Evolutionary conservation across 306 rosid genomes (phyloP).

Genomic region (Trifolium pratense): DNA sequence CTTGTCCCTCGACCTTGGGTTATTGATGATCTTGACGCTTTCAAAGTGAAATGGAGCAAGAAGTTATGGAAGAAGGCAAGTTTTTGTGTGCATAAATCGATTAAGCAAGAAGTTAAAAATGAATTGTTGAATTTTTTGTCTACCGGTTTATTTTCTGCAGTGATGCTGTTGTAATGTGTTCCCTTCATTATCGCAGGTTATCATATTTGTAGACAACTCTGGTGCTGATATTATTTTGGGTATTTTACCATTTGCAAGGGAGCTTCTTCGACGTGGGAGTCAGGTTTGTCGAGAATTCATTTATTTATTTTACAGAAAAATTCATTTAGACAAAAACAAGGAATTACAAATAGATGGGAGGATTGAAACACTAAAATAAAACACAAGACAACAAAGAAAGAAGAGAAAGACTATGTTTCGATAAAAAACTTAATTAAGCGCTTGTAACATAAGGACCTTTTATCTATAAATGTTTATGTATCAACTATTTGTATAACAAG

Average conservation of each 20-base stretch:
- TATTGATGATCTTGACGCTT: conserved; percentile 84
- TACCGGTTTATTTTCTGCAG: conserved; percentile 29
- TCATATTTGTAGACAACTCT: conserved; percentile 95
- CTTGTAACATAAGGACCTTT: neutral
- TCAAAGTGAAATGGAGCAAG: conserved; percentile 83
- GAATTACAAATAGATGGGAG: conserved; percentile 19
- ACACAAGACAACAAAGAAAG: conserved; percentile 2
- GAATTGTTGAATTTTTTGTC: conserved; percentile 1
- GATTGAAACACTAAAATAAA: neutral
- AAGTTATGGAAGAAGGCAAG: conserved; percentile 90
- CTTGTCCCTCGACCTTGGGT: conserved; percentile 98
- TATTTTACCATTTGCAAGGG: conserved; percentile 94
- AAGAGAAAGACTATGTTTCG: neutral
- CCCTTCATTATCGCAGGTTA: conserved; percentile 58
- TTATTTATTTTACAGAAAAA: conserved; percentile 2
- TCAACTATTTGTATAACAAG: neutral
- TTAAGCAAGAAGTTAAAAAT: conserved; percentile 7
- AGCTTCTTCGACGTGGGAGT: conserved; percentile 81
- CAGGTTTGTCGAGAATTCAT: conserved; percentile 62
- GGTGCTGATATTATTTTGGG: conserved; percentile 97
- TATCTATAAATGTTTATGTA: neutral
- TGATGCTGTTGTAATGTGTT: conserved; percentile 40
- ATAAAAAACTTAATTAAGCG: neutral
- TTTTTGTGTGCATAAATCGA: conserved; percentile 36
- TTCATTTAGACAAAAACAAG: conserved; percentile 1